Evolutionary conservation across 1,284 basidiomycete species (phyloP), one percentile per base, ranked within the genome.

Genomic region (Ceratobasidium sp.): DNA sequence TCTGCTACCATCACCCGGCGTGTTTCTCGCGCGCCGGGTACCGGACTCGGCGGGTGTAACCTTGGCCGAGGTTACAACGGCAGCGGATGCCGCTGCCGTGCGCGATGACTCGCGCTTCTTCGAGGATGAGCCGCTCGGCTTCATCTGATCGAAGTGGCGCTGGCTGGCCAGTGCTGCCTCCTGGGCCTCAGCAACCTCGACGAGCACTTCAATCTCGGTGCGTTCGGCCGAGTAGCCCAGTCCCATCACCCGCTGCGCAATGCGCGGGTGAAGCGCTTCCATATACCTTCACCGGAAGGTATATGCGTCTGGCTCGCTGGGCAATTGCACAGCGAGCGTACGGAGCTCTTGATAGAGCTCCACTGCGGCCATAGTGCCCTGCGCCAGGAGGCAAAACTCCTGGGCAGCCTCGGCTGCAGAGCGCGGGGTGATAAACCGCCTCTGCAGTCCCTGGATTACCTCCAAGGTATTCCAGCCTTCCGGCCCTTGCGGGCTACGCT

Each of bases 391-490:
- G 1, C 23, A 23, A 7, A 66, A 66, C 23, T 48, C 42, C 5
- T 66, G 64, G 17, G 64, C 64, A 17, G 64, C 42, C n/a, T 48
- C 42, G 15, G 64, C 42, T 3, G 64, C 64, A 5, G 20, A 46
- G 3, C 20, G 15, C 12, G 23, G 64, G 5, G 42, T 66, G 1
- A 66, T 66, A 4, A 66, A 66, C 17, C 42, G 5, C 33, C 64
- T 20, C 26, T 66, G 64, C 9, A 66, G 64, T 20, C 64, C 64
- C 2, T 48, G 64, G 23, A 66, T 46, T 10, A 66, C 64, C 23
- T 46, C 64, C 5, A 66, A 20, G 23, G 64, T 66, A 15, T 20
- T 66, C 64, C 64, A 66, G 4, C 64, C 40, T 4, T 26, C n/a
- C n/a, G 40, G 40, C 1, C 64, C 64, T n/a, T 28, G 64, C 0